These are phyloP conservation scores for Pichia cactophila DNA, from an alignment of 1,139 yeast species.

Conservation along the genomic window DNA sequence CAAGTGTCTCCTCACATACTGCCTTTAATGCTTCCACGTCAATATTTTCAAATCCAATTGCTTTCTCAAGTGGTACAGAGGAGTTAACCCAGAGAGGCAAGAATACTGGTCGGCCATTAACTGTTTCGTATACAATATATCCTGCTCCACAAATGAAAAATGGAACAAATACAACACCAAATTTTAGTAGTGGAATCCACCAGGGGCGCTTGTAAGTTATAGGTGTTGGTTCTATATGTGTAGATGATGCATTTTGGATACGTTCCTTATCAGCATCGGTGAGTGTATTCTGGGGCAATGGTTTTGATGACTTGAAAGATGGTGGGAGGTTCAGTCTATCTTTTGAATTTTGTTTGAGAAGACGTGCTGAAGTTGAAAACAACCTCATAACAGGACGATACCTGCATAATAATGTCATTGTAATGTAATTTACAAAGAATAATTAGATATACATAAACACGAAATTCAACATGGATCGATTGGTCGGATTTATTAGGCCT, in stretches of 20 bases:
- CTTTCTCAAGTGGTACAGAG: constrained; percentile 22
- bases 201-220: constrained; percentile 11
- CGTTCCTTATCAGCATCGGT: constrained; percentile 10
- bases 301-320: constrained; percentile 12
- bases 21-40: constrained; percentile 22
- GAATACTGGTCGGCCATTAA: constrained; percentile 23
- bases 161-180: constrained; percentile 13
- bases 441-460: too few relatives aligned
- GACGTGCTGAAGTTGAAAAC: background rate
- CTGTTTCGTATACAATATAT: constrained; percentile 23
- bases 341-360: background rate
- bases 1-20: constrained; percentile 19
- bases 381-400: background rate
- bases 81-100: constrained; percentile 25
- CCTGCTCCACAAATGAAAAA: constrained; percentile 18
- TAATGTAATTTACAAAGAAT: background rate
- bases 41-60: constrained; percentile 21
- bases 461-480: too few relatives aligned
- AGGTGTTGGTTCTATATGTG: constrained; percentile 1
- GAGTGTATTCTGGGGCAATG: constrained; percentile 12
- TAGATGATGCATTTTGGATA: constrained; percentile 1
- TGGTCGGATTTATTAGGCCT: too few relatives aligned
- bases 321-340: constrained; percentile 13
- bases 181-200: constrained; percentile 14
- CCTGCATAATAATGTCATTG: background rate